Evolutionary conservation across 1,284 basidiomycete genomes (phyloP), one percentile per base, ranked within the genome.

Genomic region (Farysia itapuensis): DNA sequence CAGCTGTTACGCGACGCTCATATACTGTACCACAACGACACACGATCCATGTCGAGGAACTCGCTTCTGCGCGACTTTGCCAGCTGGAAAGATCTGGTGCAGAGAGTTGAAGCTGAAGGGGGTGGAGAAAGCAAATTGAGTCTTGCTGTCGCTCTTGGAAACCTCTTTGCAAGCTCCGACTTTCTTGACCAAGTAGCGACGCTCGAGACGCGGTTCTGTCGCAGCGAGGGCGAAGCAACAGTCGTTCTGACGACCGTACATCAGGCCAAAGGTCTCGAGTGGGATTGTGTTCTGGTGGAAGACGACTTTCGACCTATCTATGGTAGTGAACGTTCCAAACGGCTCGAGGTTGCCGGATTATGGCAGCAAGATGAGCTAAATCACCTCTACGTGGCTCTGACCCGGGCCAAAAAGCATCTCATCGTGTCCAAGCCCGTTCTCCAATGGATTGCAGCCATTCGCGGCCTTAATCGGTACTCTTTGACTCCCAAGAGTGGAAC

Each of bases 261-360:
- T 22, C 70, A 72, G 40, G 65, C 67, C 6, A 72, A 72, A 32
- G 70, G 70, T 19, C 57, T 72, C 15, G 70, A 72, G 28, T 72
- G 70, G 70, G 66, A 72, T 33, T 32, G 51, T 13, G 70, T 72
- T 9, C 35, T 59, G 15, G 54, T 72, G 16, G 59, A 64, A 13
- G 63, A 70, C 35, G 70, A 72, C 31, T 72, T 72, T 19, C 56
- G 64, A 13, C 70, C 70, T 3, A 31, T 46, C 13, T 50, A 53
- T 19, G 53, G 47, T 2, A 37, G 16, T 20, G 52, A 52, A 20
- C 47, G 37, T 31, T 30, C 49, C 28, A 47, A 51, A 35, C 22
- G 50, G 16, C 32, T 57, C 5, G 52, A 64, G 13, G 65, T 70
- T n/a, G 43, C 47, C 9, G 29, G 39, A 15, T 38, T 59, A 18